A percentile compares a stretch with the other conserved stretches of the same genome.
Conservation (phyloP, 768 basidiomycete genomes). For the Suillus sp. region DNA sequence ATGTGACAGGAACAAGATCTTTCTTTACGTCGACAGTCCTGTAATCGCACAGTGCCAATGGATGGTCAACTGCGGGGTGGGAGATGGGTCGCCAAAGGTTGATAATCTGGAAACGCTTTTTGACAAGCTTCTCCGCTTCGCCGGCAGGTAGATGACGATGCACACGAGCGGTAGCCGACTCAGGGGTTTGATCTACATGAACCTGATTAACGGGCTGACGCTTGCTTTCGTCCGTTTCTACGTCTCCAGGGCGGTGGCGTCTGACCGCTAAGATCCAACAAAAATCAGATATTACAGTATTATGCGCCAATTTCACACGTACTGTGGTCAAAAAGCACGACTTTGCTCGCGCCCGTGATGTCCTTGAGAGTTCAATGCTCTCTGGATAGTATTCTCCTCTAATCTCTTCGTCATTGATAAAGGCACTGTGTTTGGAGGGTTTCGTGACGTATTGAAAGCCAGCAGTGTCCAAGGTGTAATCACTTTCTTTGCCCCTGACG, state of each 20-base stretch:
- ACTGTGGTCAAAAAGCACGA: slow-evolving; percentile 72
- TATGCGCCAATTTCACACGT: slow-evolving; percentile 19
- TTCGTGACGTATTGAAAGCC: slow-evolving; percentile 50
- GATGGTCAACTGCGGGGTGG: slow-evolving; percentile 50
- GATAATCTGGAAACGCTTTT: slow-evolving; percentile 57
- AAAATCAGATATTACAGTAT: slow-evolving; percentile 4
- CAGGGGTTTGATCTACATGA: slow-evolving; percentile 56
- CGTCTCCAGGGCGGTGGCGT: slow-evolving; percentile 41
- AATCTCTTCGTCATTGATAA: slow-evolving; percentile 55
- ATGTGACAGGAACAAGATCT: slow-evolving; percentile 46
- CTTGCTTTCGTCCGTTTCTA: slow-evolving; percentile 37
- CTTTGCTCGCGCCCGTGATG: slow-evolving; percentile 58
- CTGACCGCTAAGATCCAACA: slow-evolving; percentile 42
- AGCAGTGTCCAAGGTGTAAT: slow-evolving; percentile 47
- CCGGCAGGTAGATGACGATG: slow-evolving; percentile 50
- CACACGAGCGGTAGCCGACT: slow-evolving; percentile 47
- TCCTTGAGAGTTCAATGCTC: slow-evolving; percentile 59
- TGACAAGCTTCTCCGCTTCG: slow-evolving; percentile 46
- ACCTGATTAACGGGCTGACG: slow-evolving; percentile 45
- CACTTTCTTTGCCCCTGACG: slow-evolving; percentile 51
- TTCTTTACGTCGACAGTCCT: slow-evolving; percentile 42
- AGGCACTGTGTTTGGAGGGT: slow-evolving; percentile 48
- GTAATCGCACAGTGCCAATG: slow-evolving; percentile 54
- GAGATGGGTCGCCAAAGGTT: slow-evolving; percentile 63
- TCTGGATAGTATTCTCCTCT: slow-evolving; percentile 61